Percentiles rank a stretch among this genome's conserved stretches.
Evolutionary conservation across 2,329 filamentous ascomycete genomes (phyloP).

Genomic region (Aspergillus ibericus): DNA sequence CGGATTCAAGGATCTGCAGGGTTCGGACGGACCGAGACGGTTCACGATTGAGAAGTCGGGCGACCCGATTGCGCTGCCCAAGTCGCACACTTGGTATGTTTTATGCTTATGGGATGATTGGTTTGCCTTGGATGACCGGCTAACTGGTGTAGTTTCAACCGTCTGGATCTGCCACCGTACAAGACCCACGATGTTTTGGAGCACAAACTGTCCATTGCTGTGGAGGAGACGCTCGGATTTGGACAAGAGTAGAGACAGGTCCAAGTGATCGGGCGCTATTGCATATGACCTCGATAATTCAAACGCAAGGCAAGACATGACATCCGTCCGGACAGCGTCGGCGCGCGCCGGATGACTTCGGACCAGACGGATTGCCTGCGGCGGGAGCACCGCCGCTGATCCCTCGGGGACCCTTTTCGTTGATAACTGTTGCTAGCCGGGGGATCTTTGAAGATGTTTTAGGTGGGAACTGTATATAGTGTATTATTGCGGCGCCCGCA

Average conservation of each 20-base stretch:
- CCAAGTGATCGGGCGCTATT: constrained; percentile 9
- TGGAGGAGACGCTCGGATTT: constrained; percentile 98
- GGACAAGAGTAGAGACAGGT: constrained; percentile 75
- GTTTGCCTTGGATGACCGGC: constrained; percentile 1
- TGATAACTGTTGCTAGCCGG: not conserved
- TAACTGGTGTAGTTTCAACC: constrained; percentile 73
- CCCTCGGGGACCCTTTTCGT: not conserved
- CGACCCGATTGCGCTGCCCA: constrained; percentile 84
- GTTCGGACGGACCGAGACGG: constrained; percentile 87
- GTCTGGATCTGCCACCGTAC: constrained; percentile 90
- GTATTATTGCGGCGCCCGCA: constrained; percentile 2
- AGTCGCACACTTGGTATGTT: constrained; percentile 94
- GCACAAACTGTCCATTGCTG: constrained; percentile 89
- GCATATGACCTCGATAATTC: constrained; percentile 12
- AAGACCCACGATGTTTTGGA: constrained; percentile 83
- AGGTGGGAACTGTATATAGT: constrained; percentile 6
- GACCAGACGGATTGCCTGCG: not conserved
- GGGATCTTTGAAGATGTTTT: not conserved
- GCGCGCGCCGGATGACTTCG: not conserved
- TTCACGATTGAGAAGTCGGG: constrained; percentile 99
- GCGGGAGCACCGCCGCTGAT: too few relatives aligned
- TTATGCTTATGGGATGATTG: too few relatives aligned
- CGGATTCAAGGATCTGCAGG: constrained; percentile 98
- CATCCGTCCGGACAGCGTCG: not conserved
- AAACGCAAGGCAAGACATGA: not conserved